A percentile compares a stretch with the other conserved stretches of the same genome.
Conservation (phyloP, 768 basidiomycete species). For the Mycena crocata region DNA sequence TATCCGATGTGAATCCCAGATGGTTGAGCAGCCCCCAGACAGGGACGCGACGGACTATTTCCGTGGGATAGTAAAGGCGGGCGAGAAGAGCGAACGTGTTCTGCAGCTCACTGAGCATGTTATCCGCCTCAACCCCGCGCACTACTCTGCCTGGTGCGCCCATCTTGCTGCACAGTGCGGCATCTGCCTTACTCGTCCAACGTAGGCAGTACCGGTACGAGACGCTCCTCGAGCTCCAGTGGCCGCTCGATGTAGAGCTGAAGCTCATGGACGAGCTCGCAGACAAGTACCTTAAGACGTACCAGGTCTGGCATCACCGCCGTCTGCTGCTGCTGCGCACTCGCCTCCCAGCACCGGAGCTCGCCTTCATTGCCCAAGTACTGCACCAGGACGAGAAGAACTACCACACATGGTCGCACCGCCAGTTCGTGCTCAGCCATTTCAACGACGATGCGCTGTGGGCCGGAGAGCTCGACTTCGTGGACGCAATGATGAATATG, state of each 20-base stretch:
- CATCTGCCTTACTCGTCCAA: too few species aligned
- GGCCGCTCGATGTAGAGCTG: slow-evolving; percentile 82
- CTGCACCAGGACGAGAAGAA: slow-evolving; percentile 90
- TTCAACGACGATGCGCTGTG: slow-evolving; percentile 83
- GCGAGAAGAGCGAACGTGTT: slow-evolving; percentile 85
- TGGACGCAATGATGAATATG: slow-evolving; percentile 72
- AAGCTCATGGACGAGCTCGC: slow-evolving; percentile 90
- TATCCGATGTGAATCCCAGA: background rate
- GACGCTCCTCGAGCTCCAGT: slow-evolving; percentile 76
- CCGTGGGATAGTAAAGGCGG: slow-evolving; percentile 80
- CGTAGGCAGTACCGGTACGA: slow-evolving; percentile 96
- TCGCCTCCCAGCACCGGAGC: slow-evolving; percentile 85
- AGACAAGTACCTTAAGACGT: slow-evolving; percentile 87
- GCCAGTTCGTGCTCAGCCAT: slow-evolving; percentile 92
- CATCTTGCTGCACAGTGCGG: too few species aligned
- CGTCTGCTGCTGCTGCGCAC: slow-evolving; percentile 81
- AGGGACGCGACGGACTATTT: slow-evolving; percentile 95
- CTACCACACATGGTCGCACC: slow-evolving; percentile 99
- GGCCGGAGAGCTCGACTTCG: slow-evolving; percentile 79
- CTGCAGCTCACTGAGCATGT: slow-evolving; percentile 90
- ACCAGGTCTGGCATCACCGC: slow-evolving; percentile 98
- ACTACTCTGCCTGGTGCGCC: slow-evolving; percentile 94
- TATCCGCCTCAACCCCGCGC: slow-evolving; percentile 93
- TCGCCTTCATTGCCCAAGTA: slow-evolving; percentile 80
- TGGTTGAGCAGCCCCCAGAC: slow-evolving; percentile 60